Conservation (phyloP, 192 early-diverging fungal genomes). For the Podila clonocystis region DNA sequence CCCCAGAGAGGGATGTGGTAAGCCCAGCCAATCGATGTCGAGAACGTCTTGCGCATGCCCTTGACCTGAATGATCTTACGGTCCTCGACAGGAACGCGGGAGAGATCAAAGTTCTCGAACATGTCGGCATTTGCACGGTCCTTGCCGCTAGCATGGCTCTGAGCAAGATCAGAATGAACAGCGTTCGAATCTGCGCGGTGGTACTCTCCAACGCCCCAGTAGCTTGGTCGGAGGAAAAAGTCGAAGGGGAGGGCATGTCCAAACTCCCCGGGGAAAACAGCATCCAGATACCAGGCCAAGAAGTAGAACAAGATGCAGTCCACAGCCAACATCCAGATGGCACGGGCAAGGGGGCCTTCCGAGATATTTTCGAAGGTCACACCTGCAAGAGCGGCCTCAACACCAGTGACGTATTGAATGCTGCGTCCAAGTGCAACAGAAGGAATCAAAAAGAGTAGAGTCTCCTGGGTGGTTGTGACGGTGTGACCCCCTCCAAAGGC, state of each 20-base stretch:
- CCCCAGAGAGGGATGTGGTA: conserved; percentile 24
- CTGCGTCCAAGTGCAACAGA: conserved; percentile 47
- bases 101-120: conserved; percentile 39
- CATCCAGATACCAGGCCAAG: conserved; percentile 60
- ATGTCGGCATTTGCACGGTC: conserved; percentile 31
- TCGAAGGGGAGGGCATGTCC: conserved; percentile 42
- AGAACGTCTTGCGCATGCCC: conserved; percentile 25
- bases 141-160: neutral
- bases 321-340: conserved; percentile 43
- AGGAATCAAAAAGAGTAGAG: conserved; percentile 37
- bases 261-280: conserved; percentile 52
- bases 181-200: neutral
- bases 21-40: conserved; percentile 24
- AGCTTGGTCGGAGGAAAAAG: conserved; percentile 54
- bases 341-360: conserved; percentile 28
- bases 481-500: conserved; percentile 24
- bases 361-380: conserved; percentile 39
- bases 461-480: conserved; percentile 22
- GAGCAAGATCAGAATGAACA: neutral
- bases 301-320: conserved; percentile 51
- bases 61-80: conserved; percentile 33
- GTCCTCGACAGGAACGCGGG: conserved; percentile 35
- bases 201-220: conserved; percentile 51
- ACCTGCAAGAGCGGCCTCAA: conserved; percentile 39
- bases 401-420: conserved; percentile 43